Conservation (phyloP, 305 asterid genomes). For the Solanum aculeatissimum region DNA sequence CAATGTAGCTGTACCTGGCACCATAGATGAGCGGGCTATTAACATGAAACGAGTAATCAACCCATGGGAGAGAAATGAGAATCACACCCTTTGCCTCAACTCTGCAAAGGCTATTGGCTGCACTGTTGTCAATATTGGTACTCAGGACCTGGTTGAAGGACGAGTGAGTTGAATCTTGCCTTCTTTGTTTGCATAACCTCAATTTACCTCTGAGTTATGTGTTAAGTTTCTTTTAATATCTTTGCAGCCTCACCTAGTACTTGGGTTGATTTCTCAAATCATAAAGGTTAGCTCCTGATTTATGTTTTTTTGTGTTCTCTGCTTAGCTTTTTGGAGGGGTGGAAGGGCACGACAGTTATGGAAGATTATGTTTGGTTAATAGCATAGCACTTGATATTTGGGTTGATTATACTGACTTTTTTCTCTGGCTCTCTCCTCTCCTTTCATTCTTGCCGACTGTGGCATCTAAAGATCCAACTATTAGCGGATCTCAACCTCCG, state of each 20-base stretch:
- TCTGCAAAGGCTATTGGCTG: slow-evolving; percentile 99
- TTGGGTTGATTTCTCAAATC: slow-evolving; percentile 93
- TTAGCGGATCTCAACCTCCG: slow-evolving; percentile 96
- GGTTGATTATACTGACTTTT: neutral
- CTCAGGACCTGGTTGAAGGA: slow-evolving; percentile 93
- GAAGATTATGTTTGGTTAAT: neutral
- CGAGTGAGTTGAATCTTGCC: slow-evolving; percentile 51
- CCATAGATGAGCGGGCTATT: slow-evolving; percentile 93
- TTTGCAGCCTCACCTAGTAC: slow-evolving; percentile 94
- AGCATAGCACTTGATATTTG: neutral
- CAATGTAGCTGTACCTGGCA: slow-evolving; percentile 91
- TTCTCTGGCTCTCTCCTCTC: neutral
- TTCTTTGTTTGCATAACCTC: neutral
- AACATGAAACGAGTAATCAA: slow-evolving; percentile 75
- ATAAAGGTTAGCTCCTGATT: slow-evolving; percentile 62
- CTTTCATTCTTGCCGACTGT: slow-evolving; percentile 12
- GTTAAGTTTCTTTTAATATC: neutral
- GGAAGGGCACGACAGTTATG: neutral
- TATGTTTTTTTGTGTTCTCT: neutral
- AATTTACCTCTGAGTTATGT: neutral
- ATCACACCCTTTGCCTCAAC: slow-evolving; percentile 91
- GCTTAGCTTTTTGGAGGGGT: neutral
- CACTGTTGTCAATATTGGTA: slow-evolving; percentile 92
- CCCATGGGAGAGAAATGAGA: slow-evolving; percentile 99
- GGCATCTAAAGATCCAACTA: slow-evolving; percentile 73